Evolutionary conservation across 2,329 filamentous ascomycete species (phyloP).

Genomic region (Talaromyces sp.): DNA sequence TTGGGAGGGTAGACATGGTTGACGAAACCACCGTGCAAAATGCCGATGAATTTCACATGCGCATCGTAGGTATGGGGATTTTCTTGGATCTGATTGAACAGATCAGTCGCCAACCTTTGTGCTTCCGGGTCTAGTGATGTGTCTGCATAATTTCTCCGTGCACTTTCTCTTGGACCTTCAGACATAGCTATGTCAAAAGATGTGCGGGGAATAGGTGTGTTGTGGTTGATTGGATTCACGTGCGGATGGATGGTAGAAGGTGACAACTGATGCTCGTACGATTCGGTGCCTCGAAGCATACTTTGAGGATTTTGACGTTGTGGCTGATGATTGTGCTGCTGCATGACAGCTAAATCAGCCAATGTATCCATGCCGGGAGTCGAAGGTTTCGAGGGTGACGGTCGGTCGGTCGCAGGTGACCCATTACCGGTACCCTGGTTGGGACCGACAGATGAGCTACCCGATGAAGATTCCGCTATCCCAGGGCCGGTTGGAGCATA

Average conservation of each 20-base stretch:
- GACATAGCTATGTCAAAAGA: slow-evolving; percentile 51
- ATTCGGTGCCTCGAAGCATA: slow-evolving; percentile 42
- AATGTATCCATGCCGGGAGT: slow-evolving; percentile 54
- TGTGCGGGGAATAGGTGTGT: slow-evolving; percentile 44
- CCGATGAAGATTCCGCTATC: slow-evolving; percentile 34
- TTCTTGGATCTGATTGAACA: slow-evolving; percentile 47
- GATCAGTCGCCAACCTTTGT: slow-evolving; percentile 44
- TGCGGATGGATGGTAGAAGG: slow-evolving; percentile 46
- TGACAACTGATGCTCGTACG: slow-evolving; percentile 47
- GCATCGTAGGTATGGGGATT: slow-evolving; percentile 52
- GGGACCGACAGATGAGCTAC: slow-evolving; percentile 33
- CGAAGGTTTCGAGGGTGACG: slow-evolving; percentile 44
- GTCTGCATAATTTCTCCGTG: slow-evolving; percentile 44
- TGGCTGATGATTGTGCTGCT: slow-evolving; percentile 50
- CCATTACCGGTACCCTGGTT: slow-evolving; percentile 33
- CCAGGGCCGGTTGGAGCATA: slow-evolving; percentile 36
- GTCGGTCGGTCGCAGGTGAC: slow-evolving; percentile 36
- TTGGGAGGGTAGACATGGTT: slow-evolving; percentile 51
- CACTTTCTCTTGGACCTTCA: slow-evolving; percentile 44
- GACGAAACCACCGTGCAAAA: slow-evolving; percentile 51
- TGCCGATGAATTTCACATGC: slow-evolving; percentile 50
- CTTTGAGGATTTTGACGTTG: slow-evolving; percentile 42
- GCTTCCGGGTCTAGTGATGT: slow-evolving; percentile 46
- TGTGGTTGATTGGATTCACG: slow-evolving; percentile 40
- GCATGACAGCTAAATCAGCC: slow-evolving; percentile 52